Evolutionary conservation across 768 basidiomycete species (phyloP).

Genomic region (Xerocomus potaroensis): DNA sequence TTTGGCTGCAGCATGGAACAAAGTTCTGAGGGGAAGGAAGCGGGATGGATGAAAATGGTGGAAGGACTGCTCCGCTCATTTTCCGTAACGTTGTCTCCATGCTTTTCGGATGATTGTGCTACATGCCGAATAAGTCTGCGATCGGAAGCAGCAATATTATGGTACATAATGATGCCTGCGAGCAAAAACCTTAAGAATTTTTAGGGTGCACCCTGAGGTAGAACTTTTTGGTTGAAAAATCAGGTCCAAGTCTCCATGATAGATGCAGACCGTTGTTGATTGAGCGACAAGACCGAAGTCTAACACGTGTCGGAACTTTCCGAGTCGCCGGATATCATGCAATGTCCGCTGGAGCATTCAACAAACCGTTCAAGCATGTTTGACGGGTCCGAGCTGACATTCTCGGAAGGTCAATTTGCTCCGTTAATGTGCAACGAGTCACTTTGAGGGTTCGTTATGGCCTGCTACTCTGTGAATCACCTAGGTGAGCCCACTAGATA

Average conservation of each 20-base stretch:
- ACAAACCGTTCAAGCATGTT: not conserved
- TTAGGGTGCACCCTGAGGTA: slow-evolving; percentile 32
- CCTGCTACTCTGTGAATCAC: not conserved
- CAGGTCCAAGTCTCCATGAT: slow-evolving; percentile 6
- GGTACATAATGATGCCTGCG: slow-evolving; percentile 31
- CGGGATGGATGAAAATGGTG: not conserved
- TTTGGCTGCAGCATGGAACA: slow-evolving; percentile 7
- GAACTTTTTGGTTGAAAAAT: slow-evolving; percentile 12
- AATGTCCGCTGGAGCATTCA: slow-evolving; percentile 1
- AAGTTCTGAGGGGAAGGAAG: slow-evolving; percentile 10
- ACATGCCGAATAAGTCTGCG: slow-evolving; percentile 19
- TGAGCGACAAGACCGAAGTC: slow-evolving; percentile 8
- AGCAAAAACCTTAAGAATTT: slow-evolving; percentile 19
- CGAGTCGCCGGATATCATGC: slow-evolving; percentile 17
- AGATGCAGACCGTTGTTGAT: slow-evolving; percentile 13
- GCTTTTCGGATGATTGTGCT: slow-evolving; percentile 9
- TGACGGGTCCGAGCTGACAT: slow-evolving; percentile 22
- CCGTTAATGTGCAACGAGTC: slow-evolving; percentile 9
- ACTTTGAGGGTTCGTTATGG: slow-evolving; percentile 6
- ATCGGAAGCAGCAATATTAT: slow-evolving; percentile 18
- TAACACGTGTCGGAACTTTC: slow-evolving; percentile 18
- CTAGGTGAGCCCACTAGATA: slow-evolving; percentile 1
- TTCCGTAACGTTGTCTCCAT: slow-evolving; percentile 25
- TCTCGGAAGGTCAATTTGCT: not conserved
- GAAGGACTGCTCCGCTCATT: slow-evolving; percentile 13